Percentiles rank a stretch among this genome's conserved stretches.
phyloP scores from a whole-genome alignment of 108 stramenopile genomes.

The Skeletonema tropicum region DNA sequence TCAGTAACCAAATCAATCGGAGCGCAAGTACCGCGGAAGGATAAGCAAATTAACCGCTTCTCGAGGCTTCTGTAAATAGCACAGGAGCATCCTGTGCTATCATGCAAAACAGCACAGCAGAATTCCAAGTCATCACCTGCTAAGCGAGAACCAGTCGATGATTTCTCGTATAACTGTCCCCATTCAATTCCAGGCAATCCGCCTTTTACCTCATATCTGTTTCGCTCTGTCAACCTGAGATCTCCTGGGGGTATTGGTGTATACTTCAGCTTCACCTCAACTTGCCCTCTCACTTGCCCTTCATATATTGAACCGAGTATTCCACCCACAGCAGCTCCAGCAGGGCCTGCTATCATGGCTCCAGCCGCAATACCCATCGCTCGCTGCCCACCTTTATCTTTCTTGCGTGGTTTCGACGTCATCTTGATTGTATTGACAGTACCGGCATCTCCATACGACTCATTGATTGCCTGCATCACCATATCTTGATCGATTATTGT shows the following conservation, averaged over 20 bases:
- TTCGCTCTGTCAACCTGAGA: constrained; percentile 22
- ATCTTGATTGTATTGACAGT: constrained; percentile 55
- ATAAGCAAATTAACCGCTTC: constrained; percentile 65
- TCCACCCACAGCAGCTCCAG: constrained; percentile 85
- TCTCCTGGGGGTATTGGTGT: constrained; percentile 64
- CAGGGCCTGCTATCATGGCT: constrained; percentile 78
- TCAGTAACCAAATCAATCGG: constrained; percentile 84
- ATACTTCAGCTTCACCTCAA: constrained; percentile 63
- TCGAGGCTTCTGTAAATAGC: constrained; percentile 74
- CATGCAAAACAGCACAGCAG: constrained; percentile 83
- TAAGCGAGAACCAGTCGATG: constrained; percentile 5
- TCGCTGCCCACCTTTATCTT: constrained; percentile 79
- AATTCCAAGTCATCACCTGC: constrained; percentile 73
- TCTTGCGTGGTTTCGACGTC: constrained; percentile 76
- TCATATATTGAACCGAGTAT: constrained; percentile 73
- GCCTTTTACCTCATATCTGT: constrained; percentile 64
- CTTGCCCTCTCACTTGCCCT: constrained; percentile 71
- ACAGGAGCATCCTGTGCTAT: constrained; percentile 75
- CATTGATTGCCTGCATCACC: constrained; percentile 47
- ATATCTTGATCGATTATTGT: constrained; percentile 46
- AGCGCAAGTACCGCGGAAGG: constrained; percentile 84
- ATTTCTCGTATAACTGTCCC: constrained; percentile 66
- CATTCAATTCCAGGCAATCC: constrained; percentile 80
- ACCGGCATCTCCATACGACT: constrained; percentile 59
- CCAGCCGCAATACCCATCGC: constrained; percentile 72